Percentiles rank a stretch among this genome's conserved stretches.
These are phyloP conservation scores for Odontarrhena argentea DNA, from an alignment of 345 rosid genomes.

Conservation along the genomic window DNA sequence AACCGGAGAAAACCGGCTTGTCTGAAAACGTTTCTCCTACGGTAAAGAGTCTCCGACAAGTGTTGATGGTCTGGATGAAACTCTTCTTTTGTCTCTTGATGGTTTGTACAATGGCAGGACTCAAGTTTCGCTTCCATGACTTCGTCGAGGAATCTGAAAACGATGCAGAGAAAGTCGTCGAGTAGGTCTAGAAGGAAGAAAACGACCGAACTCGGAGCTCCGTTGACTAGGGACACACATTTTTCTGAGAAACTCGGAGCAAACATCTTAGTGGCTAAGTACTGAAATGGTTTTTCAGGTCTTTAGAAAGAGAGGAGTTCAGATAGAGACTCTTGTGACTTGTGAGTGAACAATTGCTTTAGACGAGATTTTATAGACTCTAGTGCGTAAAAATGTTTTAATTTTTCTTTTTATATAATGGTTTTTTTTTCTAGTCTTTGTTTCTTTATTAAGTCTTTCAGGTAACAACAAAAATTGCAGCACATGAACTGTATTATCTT, in stretches of 20 bases:
- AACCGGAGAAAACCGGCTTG: slow-evolving; percentile 46
- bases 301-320: slow-evolving; percentile 5
- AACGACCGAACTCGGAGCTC: slow-evolving; percentile 39
- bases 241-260: slow-evolving; percentile 31
- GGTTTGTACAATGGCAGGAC: slow-evolving; percentile 49
- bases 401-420: too few relatives aligned
- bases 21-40: slow-evolving; percentile 58
- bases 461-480: too few relatives aligned
- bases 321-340: background rate
- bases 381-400: background rate
- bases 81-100: slow-evolving; percentile 27
- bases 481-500: too few relatives aligned
- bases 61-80: slow-evolving; percentile 36
- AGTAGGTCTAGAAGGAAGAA: slow-evolving; percentile 63
- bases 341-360: background rate
- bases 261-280: slow-evolving; percentile 27
- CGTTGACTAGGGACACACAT: slow-evolving; percentile 41
- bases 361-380: slow-evolving; percentile 18
- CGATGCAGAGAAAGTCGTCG: slow-evolving; percentile 52
- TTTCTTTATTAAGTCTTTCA: too few relatives aligned
- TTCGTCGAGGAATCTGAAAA: slow-evolving; percentile 54
- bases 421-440: too few relatives aligned
- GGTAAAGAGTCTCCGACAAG: slow-evolving; percentile 58
- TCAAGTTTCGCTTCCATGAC: slow-evolving; percentile 51
- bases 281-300: too few relatives aligned